Evolutionary conservation across 441 rosid genomes (phyloP), one percentile per base, ranked within the genome.

Genomic region (Erodium moschatum): DNA sequence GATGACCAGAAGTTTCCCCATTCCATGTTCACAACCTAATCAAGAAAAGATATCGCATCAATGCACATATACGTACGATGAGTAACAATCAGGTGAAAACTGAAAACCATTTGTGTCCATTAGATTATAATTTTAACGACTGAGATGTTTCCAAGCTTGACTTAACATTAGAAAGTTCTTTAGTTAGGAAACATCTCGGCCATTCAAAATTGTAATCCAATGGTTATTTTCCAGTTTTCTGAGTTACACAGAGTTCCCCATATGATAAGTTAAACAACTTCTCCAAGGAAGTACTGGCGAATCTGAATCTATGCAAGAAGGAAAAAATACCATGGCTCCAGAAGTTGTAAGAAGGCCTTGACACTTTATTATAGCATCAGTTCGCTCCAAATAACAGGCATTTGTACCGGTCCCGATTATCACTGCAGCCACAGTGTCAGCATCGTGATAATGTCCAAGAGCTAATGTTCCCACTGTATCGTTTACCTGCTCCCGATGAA

Each of bases 1-100:
- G 97, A 85, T 4, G 98, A 89, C 96, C 96, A 94, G 75, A 94
- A 94, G 74, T 85, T 89, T 42, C 96, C 97, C 98, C 98, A 93
- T 72, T 93, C 98, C 96, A 87, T 86, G 71, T 93, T 93, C 68
- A 93, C 91, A 73, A 85, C 98, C 98, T 93, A 68, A 68, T 66
- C 68, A 68, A 21, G 31, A 63, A 4, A 6, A 69, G 68, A 65
- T 54, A 48, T 52, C 12, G 50, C 35, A 71, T 4, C 60, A 81
- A 63, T 8, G 62, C 1, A 15, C 12, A 35, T 62, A 54, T 0
- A 66, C 4, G 46, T 65, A 12, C 48, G 2, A 24, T 24, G 27
- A 24, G 27, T 24, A 24, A 24, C 27, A 24, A 24, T 24, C 27
- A 24, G 4, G 35, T 31, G 35, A 31, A 31, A 31, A 31, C 35